Percentiles rank a stretch among this genome's conserved stretches.
phyloP scores from a whole-genome alignment of 192 early-diverging fungal genomes.

The Mortierella antarctica region DNA sequence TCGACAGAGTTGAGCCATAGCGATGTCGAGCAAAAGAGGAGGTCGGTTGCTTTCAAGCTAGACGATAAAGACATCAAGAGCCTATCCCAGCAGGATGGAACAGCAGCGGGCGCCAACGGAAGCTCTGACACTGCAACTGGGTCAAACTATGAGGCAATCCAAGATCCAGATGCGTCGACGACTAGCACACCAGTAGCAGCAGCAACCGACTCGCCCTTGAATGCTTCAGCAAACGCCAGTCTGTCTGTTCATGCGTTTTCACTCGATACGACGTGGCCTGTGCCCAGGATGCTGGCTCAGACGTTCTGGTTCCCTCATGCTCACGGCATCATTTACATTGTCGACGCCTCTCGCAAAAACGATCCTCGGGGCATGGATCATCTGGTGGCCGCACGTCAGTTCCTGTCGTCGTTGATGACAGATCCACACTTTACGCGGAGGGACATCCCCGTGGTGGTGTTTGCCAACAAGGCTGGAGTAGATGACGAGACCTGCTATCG shows the following conservation, averaged over 20 bases:
- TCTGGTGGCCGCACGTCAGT: constrained; percentile 42
- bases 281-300: constrained; percentile 32
- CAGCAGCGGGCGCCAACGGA: not conserved
- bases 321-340: constrained; percentile 48
- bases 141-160: not conserved
- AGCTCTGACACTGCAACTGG: not conserved
- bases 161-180: not conserved
- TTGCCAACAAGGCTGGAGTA: constrained; percentile 48
- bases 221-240: constrained; percentile 22
- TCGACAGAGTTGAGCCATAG: constrained; percentile 23
- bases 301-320: constrained; percentile 49
- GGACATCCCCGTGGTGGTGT: constrained; percentile 44
- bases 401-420: constrained; percentile 29
- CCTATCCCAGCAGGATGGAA: not conserved
- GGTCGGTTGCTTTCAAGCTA: not conserved
- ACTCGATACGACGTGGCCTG: constrained; percentile 46
- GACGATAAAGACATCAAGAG: not conserved
- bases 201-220: not conserved
- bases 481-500: constrained; percentile 43
- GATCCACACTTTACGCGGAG: constrained; percentile 21
- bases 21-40: constrained; percentile 3
- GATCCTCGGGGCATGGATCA: constrained; percentile 43
- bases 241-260: constrained; percentile 47
- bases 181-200: not conserved
- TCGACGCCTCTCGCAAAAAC: constrained; percentile 51